Evolutionary conservation across 2,329 filamentous ascomycete genomes (phyloP).

Genomic region (Colletotrichum kahawae): DNA sequence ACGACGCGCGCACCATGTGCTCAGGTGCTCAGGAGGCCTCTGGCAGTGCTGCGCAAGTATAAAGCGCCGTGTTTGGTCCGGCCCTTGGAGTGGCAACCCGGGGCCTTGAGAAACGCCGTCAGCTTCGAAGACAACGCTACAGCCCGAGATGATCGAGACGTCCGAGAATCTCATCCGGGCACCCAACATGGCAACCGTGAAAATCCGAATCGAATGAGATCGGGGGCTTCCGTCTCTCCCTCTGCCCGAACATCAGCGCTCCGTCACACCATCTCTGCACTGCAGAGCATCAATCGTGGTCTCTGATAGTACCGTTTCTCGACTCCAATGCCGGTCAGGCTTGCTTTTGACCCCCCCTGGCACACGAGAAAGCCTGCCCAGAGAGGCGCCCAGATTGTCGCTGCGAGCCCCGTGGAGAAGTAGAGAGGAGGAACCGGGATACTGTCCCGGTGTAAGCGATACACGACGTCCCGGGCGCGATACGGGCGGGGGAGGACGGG

Average conservation of each 20-base stretch:
- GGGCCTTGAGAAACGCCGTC: not conserved
- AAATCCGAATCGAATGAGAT: conserved; percentile 2
- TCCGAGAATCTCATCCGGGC: not conserved
- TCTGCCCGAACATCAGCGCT: not conserved
- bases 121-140: not conserved
- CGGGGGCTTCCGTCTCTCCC: not conserved
- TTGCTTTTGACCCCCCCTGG: not conserved
- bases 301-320: not conserved
- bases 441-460: conserved; percentile 2
- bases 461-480: conserved; percentile 15
- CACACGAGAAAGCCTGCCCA: conserved; percentile 10
- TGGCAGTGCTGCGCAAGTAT: conserved; percentile 6
- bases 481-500: conserved; percentile 13
- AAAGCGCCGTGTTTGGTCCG: conserved; percentile 19
- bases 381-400: not conserved
- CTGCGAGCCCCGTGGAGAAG: not conserved
- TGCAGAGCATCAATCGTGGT: not conserved
- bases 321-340: not conserved
- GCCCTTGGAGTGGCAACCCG: not conserved
- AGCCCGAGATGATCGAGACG: not conserved
- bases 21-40: conserved; percentile 12
- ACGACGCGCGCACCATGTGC: not conserved
- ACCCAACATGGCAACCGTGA: not conserved
- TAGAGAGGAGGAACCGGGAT: conserved; percentile 1
- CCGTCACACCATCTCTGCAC: conserved; percentile 8